These are phyloP conservation scores for Artemisia annua DNA, from an alignment of 129 eudicot species.

Conservation along the genomic window DNA sequence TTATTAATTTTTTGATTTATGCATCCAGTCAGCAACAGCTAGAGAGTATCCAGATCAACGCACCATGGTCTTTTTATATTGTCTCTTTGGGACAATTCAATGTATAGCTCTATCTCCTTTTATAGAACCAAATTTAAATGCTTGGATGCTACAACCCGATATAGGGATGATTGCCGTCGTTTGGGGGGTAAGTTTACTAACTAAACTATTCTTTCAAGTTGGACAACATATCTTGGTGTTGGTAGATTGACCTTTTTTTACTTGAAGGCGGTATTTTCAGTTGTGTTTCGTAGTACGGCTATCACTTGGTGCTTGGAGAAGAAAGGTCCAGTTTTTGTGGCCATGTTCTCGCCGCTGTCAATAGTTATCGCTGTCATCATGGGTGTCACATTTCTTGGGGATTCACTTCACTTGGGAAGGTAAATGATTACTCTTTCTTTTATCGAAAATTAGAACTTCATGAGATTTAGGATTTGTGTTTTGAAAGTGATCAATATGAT, in stretches of 20 bases:
- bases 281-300: conserved; percentile 3
- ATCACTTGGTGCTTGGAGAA: conserved; percentile 33
- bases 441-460: no score
- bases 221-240: neutral
- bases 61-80: conserved; percentile 27
- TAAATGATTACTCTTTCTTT: neutral
- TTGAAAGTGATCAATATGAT: no score
- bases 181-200: conserved; percentile 26
- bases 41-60: conserved; percentile 20
- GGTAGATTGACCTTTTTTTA: neutral
- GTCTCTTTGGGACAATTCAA: conserved; percentile 28
- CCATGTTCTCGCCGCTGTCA: conserved; percentile 26
- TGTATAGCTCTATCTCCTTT: conserved; percentile 16
- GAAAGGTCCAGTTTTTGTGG: conserved; percentile 34
- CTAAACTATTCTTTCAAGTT: neutral
- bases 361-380: conserved; percentile 24
- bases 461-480: no score
- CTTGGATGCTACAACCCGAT: conserved; percentile 22
- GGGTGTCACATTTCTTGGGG: conserved; percentile 29
- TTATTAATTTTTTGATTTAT: neutral
- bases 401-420: conserved; percentile 19
- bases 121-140: conserved; percentile 13
- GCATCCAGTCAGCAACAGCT: neutral
- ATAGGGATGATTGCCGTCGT: conserved; percentile 13
- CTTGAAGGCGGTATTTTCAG: conserved; percentile 22